Evolutionary conservation across 805 yeast genomes (phyloP), one percentile per base, ranked within the genome.

Genomic region (Kuraishia piskuri): DNA sequence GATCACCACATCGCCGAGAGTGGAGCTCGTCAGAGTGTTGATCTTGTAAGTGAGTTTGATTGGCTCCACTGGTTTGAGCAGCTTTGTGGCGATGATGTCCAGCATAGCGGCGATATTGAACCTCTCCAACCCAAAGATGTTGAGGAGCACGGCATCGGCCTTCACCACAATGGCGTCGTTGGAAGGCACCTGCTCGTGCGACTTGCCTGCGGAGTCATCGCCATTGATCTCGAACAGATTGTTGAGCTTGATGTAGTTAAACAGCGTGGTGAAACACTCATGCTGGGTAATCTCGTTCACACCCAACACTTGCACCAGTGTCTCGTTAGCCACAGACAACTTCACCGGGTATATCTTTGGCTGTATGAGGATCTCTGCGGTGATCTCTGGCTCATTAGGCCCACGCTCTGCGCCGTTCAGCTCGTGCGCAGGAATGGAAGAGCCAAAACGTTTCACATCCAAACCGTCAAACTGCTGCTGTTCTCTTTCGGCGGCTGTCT

Each of bases 401-500:
- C 53, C 57, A 4, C 61, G 62, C 22, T 48, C 49, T 22, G 63
- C 65, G 19, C 63, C 62, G 45, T 62, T 61, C 6, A 60, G 48
- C 47, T 59, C 63, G 26, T 52, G 49, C 6, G 53, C 37, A 5
- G 68, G 67, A 37, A 68, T 57, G 21, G 71, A 67, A 5, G 67
- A 59, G 2, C 98, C 98, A 19, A 78, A 72, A 61, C 99, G 81
- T 62, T 86, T 86, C 53, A 94, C 80, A 64, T 91, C 97, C 54
- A 94, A 70, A 1, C 96, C 97, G 67, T 94, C 98, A 65, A 92
- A 92, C 52, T 83, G 73, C 54, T 66, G 69, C 50, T 64, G 59
- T 54, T 61, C 59, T 50, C 68, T 61, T 57, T 69, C 68, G 12
- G 58, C 50, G 48, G 67, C 67, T 50, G 65, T 59, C 53, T 60